These are phyloP conservation scores for Theobroma grandiflorum DNA, from an alignment of 441 rosid genomes.

Conservation along the genomic window DNA sequence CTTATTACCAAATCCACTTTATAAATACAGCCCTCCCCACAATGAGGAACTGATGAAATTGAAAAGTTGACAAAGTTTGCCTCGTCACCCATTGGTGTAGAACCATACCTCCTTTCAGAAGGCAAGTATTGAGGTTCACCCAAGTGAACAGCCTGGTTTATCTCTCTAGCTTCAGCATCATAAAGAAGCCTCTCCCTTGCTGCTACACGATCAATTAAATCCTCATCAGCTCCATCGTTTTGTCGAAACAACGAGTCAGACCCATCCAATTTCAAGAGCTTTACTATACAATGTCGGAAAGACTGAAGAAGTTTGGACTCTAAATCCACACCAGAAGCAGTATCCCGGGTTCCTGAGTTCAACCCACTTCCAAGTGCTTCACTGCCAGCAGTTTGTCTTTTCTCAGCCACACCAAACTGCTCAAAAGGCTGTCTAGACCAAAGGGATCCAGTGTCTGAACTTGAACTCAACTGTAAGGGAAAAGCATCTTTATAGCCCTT, in stretches of 20 bases:
- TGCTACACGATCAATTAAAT: slow-evolving; percentile 86
- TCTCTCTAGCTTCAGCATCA: slow-evolving; percentile 79
- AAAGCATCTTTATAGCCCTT: slow-evolving; percentile 61
- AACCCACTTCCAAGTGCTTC: slow-evolving; percentile 57
- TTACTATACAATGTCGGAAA: slow-evolving; percentile 78
- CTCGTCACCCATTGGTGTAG: slow-evolving; percentile 41
- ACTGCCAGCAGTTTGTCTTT: slow-evolving; percentile 53
- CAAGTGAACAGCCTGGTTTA: slow-evolving; percentile 50
- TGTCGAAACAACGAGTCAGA: slow-evolving; percentile 95
- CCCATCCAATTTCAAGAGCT: slow-evolving; percentile 89
- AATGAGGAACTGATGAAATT: slow-evolving; percentile 82
- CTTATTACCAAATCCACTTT: slow-evolving; percentile 77
- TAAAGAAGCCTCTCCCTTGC: slow-evolving; percentile 82
- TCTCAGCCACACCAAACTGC: slow-evolving; percentile 93
- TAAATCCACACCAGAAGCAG: slow-evolving; percentile 55
- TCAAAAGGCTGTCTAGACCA: slow-evolving; percentile 98
- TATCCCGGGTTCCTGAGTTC: slow-evolving; percentile 50
- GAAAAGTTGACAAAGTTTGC: slow-evolving; percentile 33
- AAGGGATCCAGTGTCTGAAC: slow-evolving; percentile 68
- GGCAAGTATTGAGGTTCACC: slow-evolving; percentile 52
- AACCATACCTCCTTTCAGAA: slow-evolving; percentile 46
- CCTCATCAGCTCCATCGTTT: slow-evolving; percentile 91
- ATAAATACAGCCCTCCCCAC: slow-evolving; percentile 97
- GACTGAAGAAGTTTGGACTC: slow-evolving; percentile 87
- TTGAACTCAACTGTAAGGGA: slow-evolving; percentile 44